Conservation (phyloP, 2,329 filamentous ascomycete genomes). For the Aspergillaceae sp. region DNA sequence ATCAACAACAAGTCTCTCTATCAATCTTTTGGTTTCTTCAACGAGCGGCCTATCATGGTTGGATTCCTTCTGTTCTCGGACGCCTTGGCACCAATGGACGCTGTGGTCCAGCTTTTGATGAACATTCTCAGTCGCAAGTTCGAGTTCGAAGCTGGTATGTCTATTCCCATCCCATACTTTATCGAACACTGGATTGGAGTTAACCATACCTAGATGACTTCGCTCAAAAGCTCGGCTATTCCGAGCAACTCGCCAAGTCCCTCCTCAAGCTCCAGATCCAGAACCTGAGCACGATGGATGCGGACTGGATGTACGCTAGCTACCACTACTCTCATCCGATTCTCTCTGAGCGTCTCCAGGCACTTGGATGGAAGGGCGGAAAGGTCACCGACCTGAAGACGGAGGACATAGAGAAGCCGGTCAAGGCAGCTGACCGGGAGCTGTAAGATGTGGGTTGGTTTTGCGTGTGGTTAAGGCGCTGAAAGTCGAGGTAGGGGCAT, state of each 20-base stretch:
- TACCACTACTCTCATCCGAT: conserved; percentile 99
- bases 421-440: conserved; percentile 68
- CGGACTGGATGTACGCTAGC: conserved; percentile 95
- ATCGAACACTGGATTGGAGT: conserved; percentile 8
- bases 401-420: conserved; percentile 50
- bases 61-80: conserved; percentile 97
- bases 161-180: background rate
- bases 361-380: conserved; percentile 72
- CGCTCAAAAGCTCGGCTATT: conserved; percentile 75
- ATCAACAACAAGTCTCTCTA: conserved; percentile 92
- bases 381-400: conserved; percentile 41
- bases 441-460: conserved; percentile 41
- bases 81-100: conserved; percentile 87
- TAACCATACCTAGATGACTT: conserved; percentile 58
- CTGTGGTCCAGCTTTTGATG: conserved; percentile 89
- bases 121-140: conserved; percentile 90
- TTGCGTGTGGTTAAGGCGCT: background rate
- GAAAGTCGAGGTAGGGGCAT: background rate
- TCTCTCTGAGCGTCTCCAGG: conserved; percentile 82
- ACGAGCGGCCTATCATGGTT: conserved; percentile 82
- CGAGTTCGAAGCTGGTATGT: conserved; percentile 80
- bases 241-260: conserved; percentile 70
- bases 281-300: conserved; percentile 97
- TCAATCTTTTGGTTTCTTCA: conserved; percentile 78
- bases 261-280: conserved; percentile 97